Base-by-base conservation (phyloP, 352 stramenopile species). In the Pythium vanterpoolii region DNA sequence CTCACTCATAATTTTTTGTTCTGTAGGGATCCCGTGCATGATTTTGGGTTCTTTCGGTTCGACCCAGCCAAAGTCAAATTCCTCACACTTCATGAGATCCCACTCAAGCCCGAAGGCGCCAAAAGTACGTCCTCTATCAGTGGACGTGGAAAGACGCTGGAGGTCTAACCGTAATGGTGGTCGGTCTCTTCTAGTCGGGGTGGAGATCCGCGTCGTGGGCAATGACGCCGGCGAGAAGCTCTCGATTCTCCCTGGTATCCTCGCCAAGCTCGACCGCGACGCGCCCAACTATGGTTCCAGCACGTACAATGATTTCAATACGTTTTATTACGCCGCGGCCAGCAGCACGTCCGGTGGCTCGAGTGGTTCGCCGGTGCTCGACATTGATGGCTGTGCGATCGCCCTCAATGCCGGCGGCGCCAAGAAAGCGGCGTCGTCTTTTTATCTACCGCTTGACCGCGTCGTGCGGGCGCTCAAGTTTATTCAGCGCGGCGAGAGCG, bases 151-250 rank as follows among this genome's bases (percentile, higher is more conserved):
- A 28, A 9, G 1, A 19, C 9, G 24, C 40, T 27, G n/a, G 27
- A 16, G 2, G 40, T 28, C 40, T 40, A 52, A 34, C 10, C 42
- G 13, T 45, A 33, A 10, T 24, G 26, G 16, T 67, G 5, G 19
- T 30, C 36, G 23, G 27, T 10, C 56, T 24, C 21, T 26, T 13
- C 21, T 44, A 89, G 88, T 98, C 34, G 91, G 91, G 4, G 79
- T 89, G 16, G 89, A 97, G 69, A 97, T 98, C 54, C 84, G 90
- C 5, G 87, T 98, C 1, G 86, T 98, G 7, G 89, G 91, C 27
- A 98, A 98, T 46, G 91, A 98, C 53, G 86, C 85, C 0, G 91
- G 91, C 9, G 91, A 98, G 73, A 97, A 97, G 64, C 71, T 97
- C 46, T 94, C 77, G 26, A 96, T 98, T 48, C 61, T 98, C 18